Conservation (phyloP, 208 protist genomes). For the Trypanosoma avium region DNA sequence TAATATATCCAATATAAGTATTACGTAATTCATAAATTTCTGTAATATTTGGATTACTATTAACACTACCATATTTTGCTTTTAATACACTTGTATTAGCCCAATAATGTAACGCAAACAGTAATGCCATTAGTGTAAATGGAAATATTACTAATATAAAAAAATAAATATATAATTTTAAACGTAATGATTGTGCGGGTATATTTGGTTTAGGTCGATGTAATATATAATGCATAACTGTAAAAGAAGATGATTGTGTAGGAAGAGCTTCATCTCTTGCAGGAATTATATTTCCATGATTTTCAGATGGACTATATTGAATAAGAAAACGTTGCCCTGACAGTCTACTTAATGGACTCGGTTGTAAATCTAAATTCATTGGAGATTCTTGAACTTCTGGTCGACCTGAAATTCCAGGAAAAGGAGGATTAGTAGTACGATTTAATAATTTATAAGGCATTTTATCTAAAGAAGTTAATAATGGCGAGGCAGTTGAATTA, state of each 20-base stretch:
- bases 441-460: not conserved
- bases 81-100: slow-evolving; percentile 2
- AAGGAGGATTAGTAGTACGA: not conserved
- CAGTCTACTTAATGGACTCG: not conserved
- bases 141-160: slow-evolving; percentile 19
- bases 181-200: not conserved
- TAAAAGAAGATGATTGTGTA: not conserved
- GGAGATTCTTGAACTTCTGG: not conserved
- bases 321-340: no score
- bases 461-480: no score
- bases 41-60: not conserved
- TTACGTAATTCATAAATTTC: not conserved
- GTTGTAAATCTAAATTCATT: not conserved
- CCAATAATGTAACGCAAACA: slow-evolving; percentile 54
- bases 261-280: no score
- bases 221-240: not conserved
- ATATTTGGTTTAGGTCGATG: not conserved
- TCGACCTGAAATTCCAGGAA: not conserved
- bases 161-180: not conserved
- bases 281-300: no score
- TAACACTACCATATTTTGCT: not conserved
- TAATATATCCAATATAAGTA: slow-evolving; percentile 25
- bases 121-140: slow-evolving; percentile 22
- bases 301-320: no score
- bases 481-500: not conserved